These are phyloP conservation scores for Pythium volutum DNA, from an alignment of 352 stramenopile genomes.

Conservation along the genomic window DNA sequence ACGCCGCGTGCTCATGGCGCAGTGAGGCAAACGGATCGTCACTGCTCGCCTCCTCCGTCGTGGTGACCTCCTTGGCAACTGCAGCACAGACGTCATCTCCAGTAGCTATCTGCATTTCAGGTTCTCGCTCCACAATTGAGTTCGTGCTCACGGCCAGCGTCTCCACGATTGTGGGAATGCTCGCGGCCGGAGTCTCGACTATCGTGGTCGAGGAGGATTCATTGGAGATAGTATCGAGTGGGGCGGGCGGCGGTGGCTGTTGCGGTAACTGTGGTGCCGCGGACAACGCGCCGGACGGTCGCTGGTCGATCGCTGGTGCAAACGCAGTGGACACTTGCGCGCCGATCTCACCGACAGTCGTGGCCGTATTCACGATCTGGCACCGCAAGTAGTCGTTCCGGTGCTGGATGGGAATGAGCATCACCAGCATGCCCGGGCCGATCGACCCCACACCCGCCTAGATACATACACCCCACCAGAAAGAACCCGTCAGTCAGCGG, in stretches of 20 bases:
- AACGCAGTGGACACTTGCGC: conserved; percentile 17
- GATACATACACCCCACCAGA: neutral
- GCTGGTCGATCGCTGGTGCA: conserved; percentile 3
- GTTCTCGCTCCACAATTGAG: neutral
- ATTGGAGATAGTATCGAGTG: neutral
- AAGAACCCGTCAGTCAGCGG: neutral
- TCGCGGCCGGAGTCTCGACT: neutral
- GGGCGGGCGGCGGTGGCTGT: neutral
- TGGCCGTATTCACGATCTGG: conserved; percentile 46
- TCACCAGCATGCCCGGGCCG: conserved; percentile 37
- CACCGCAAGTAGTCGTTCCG: conserved; percentile 43
- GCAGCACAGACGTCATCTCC: too few species aligned
- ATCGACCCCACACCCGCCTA: conserved; percentile 62
- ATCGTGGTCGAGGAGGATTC: neutral
- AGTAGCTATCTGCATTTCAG: neutral
- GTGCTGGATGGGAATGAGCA: conserved; percentile 48
- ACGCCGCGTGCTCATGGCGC: conserved; percentile 40
- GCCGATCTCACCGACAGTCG: conserved; percentile 23
- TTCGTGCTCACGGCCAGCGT: neutral
- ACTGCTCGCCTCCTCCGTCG: neutral
- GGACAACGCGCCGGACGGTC: neutral
- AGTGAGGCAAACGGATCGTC: conserved; percentile 6
- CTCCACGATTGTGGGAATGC: neutral
- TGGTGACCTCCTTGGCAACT: neutral
- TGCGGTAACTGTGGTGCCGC: neutral